Evolutionary conservation across 2,329 filamentous ascomycete species (phyloP).

Genomic region (Botrytis cinerea): DNA sequence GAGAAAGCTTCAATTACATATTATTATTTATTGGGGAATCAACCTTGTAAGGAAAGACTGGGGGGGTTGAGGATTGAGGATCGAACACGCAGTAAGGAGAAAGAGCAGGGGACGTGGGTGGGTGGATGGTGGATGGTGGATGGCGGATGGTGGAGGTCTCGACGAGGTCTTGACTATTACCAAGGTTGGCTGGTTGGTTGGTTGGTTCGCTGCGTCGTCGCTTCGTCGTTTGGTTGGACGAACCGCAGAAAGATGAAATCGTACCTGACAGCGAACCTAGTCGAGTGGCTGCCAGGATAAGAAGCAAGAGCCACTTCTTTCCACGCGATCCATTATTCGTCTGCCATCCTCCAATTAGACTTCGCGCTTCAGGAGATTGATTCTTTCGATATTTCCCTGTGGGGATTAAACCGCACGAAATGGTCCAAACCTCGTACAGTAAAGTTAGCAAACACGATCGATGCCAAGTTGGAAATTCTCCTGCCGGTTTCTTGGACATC

Average conservation of each 20-base stretch:
- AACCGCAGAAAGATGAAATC: neutral
- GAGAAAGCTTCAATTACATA: neutral
- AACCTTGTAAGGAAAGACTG: neutral
- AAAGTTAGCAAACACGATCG: neutral
- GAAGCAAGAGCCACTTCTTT: neutral
- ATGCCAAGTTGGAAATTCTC: neutral
- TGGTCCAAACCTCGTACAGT: neutral
- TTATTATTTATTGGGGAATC: conserved; percentile 4
- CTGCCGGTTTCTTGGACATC: conserved; percentile 3
- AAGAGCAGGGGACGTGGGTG: neutral
- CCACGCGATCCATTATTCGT: neutral
- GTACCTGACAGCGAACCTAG: neutral
- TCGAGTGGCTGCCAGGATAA: neutral
- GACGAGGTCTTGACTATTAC: neutral
- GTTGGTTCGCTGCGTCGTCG: too few relatives aligned
- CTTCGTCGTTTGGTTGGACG: neutral
- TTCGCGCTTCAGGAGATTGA: neutral
- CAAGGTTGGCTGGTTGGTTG: neutral
- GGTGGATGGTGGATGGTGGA: neutral
- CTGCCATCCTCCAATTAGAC: neutral
- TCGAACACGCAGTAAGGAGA: neutral
- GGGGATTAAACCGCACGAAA: neutral
- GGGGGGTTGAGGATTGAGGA: neutral
- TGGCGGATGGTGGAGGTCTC: neutral
- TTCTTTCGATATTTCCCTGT: neutral